These are phyloP conservation scores for Suillus bovinus DNA, from an alignment of 768 basidiomycete species.

Conservation along the genomic window DNA sequence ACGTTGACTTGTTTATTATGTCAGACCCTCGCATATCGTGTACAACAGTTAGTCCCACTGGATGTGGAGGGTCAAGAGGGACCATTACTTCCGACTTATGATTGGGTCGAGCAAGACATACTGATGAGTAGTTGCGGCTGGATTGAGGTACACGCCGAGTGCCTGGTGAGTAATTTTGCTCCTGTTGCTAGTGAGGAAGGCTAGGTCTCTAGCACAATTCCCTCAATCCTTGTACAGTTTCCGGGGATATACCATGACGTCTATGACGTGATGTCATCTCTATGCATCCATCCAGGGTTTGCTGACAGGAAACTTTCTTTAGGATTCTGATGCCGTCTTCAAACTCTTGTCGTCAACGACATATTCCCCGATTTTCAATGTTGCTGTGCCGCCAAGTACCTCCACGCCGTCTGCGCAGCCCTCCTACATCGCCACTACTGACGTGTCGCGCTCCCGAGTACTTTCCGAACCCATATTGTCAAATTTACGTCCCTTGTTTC, in stretches of 20 bases:
- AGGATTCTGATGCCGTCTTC: slow-evolving; percentile 28
- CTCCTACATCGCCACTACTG: slow-evolving; percentile 29
- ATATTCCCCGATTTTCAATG: slow-evolving; percentile 48
- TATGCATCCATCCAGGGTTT: background rate
- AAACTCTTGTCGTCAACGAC: slow-evolving; percentile 37
- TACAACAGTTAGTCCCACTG: slow-evolving; percentile 55
- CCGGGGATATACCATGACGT: slow-evolving; percentile 2
- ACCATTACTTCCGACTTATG: slow-evolving; percentile 66
- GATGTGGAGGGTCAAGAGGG: slow-evolving; percentile 64
- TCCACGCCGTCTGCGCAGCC: slow-evolving; percentile 29
- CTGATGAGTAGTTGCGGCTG: slow-evolving; percentile 69
- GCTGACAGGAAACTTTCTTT: slow-evolving; percentile 15
- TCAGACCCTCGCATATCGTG: slow-evolving; percentile 65
- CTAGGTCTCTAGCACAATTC: background rate
- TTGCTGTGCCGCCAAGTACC: slow-evolving; percentile 40
- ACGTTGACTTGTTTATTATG: slow-evolving; percentile 73
- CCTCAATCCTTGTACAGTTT: background rate
- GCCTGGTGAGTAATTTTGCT: slow-evolving; percentile 55
- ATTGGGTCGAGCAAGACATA: slow-evolving; percentile 75
- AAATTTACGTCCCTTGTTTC: slow-evolving; percentile 60
- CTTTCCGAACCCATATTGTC: slow-evolving; percentile 45
- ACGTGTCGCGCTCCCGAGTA: slow-evolving; percentile 24
- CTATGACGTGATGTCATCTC: slow-evolving; percentile 3
- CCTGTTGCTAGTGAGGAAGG: background rate
- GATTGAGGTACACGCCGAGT: slow-evolving; percentile 68